Base-by-base conservation (phyloP, 2,329 filamentous ascomycete genomes). In the Apiospora malaysiana region DNA sequence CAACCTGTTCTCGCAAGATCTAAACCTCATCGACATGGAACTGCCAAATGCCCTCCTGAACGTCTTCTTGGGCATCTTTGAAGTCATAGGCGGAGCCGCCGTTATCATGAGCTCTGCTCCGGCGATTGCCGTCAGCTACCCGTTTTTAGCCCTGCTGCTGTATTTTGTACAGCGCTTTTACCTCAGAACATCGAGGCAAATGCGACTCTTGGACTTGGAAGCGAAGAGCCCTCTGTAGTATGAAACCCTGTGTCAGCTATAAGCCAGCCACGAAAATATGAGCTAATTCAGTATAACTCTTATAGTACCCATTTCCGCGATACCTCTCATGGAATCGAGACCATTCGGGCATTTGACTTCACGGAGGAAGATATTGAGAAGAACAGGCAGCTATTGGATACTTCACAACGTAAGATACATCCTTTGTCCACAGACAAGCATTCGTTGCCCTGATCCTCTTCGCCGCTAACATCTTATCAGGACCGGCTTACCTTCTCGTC, bases 161-260 rank as follows among this genome's bases (percentile, higher is more conserved):
- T 90, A 85, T 69, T 71, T 82, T 1, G 77, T 91, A 0, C 89
- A 90, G 72, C 85, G 82, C 67, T 83, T 89, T 66, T 91, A 91
- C 74, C 82, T 91, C 1, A 82, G 87, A 0, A 91, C 89, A 0
- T 90, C 88, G 0, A 81, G 89, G 0, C 89, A 91, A 76, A 77
- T 92, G 10, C 84, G 89, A 66, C 82, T 90, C 40, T 78, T 92
- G 16, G 89, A 91, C 65, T 83, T 92, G 0, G 90, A 92, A 76
- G 84, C 87, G 1, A 90, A 91, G 73, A 86, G 86, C 0, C 88
- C 88, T 0, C 79, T 91, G 0, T 90, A 88, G 79, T 87, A 83
- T 16, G 81, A 70, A 43, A 7, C 42, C 66, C 2, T 21, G 14
- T 68, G 12, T 27, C 23, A 10, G 25, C 42, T 12, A 46, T 8